Evolutionary conservation across 78 protist genomes (phyloP).

Genomic region (Monosiga brevicollis): DNA sequence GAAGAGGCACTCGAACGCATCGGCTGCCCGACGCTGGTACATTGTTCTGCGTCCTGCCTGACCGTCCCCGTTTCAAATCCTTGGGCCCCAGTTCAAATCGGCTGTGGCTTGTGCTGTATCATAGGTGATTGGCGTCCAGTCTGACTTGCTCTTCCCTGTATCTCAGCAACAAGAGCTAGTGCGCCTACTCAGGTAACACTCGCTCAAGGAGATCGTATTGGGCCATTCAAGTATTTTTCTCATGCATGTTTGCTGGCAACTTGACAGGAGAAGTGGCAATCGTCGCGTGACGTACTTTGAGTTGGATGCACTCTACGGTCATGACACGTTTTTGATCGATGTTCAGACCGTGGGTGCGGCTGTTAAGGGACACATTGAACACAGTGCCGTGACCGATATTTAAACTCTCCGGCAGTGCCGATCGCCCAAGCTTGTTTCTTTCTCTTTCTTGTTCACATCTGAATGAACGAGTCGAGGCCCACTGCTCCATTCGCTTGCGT

Average conservation of each 20-base stretch:
- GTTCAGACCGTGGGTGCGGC: conserved; percentile 27
- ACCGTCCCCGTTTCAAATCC: no score
- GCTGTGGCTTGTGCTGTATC: no score
- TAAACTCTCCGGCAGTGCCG: neutral
- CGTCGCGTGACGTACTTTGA: conserved; percentile 21
- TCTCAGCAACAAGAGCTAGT: conserved; percentile 27
- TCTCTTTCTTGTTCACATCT: neutral
- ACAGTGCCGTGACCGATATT: neutral
- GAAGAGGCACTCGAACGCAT: neutral
- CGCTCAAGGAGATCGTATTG: no score
- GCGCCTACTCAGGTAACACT: neutral
- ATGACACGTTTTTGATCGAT: conserved; percentile 42
- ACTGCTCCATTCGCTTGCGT: neutral
- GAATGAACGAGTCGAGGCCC: neutral
- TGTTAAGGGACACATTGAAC: conserved; percentile 41
- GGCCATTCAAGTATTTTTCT: no score
- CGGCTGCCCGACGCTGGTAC: neutral
- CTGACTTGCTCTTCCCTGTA: conserved; percentile 37
- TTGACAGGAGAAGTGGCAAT: conserved; percentile 1
- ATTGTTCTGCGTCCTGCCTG: no score
- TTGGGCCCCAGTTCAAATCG: no score
- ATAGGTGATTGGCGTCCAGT: conserved; percentile 31
- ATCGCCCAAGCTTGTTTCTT: neutral
- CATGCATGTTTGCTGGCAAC: neutral
- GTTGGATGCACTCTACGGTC: conserved; percentile 40